A percentile compares a stretch with the other conserved stretches of the same genome.
phyloP scores from a whole-genome alignment of 495 filamentous ascomycete species.

The Daldinia loculata region DNA sequence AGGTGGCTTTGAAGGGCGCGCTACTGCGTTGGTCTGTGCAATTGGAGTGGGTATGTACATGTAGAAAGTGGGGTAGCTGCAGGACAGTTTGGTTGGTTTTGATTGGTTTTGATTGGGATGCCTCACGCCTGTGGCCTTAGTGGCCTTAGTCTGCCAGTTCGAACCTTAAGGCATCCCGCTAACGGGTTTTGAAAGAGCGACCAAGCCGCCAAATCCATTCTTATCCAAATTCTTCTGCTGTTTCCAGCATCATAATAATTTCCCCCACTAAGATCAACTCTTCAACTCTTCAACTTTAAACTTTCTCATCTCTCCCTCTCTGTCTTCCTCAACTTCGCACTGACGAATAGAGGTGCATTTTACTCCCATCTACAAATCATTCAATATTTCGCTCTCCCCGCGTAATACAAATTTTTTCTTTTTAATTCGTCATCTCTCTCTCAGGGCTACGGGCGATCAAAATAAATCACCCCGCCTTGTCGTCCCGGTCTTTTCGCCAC shows the following conservation, averaged over 20 bases:
- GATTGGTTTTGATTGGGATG: conserved; percentile 12
- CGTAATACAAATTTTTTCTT: background rate
- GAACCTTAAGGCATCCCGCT: conserved; percentile 16
- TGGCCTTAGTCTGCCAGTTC: background rate
- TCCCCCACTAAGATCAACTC: conserved; percentile 34
- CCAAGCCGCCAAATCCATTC: conserved; percentile 42
- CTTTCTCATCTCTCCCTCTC: conserved; percentile 8
- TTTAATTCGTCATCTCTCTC: conserved; percentile 21
- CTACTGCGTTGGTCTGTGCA: conserved; percentile 24
- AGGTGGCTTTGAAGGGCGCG: conserved; percentile 20
- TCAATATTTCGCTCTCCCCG: background rate
- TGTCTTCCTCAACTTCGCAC: conserved; percentile 10
- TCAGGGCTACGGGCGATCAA: conserved; percentile 45
- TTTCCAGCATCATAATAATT: conserved; percentile 45
- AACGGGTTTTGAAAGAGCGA: conserved; percentile 39
- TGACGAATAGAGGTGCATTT: conserved; percentile 3
- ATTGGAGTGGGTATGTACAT: background rate
- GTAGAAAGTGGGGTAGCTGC: conserved; percentile 2
- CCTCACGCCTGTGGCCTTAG: conserved; percentile 1
- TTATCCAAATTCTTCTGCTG: conserved; percentile 44
- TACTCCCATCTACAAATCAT: background rate
- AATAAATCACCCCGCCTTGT: conserved; percentile 51
- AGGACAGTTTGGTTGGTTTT: background rate
- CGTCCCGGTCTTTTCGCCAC: conserved; percentile 39
- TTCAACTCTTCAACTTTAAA: conserved; percentile 1